phyloP scores from a whole-genome alignment of 768 basidiomycete species.

The Hypsizygus marmoreus region DNA sequence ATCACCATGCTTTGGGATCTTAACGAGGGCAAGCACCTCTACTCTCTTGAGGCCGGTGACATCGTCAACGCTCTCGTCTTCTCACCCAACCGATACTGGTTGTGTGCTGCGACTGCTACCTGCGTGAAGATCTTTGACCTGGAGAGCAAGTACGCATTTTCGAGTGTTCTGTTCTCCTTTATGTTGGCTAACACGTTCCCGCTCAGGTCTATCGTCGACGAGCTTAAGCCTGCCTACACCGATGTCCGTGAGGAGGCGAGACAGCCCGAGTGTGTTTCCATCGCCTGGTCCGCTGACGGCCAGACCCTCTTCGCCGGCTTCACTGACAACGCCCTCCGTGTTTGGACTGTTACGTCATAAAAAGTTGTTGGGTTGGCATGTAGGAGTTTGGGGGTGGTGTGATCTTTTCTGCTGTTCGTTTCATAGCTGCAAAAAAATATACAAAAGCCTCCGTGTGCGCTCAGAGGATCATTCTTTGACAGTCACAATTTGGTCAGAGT shows the following conservation, averaged over 20 bases:
- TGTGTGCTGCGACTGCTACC: conserved; percentile 96
- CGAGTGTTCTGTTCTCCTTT: not conserved
- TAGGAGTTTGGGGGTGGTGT: conserved; percentile 15
- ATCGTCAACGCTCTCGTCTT: conserved; percentile 99
- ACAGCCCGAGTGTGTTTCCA: conserved; percentile 92
- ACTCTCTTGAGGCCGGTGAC: conserved; percentile 98
- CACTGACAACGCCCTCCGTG: conserved; percentile 91
- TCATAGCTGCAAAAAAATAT: conserved; percentile 27
- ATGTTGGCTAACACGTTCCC: conserved; percentile 6
- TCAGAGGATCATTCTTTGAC: conserved; percentile 2
- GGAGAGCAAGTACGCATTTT: conserved; percentile 87
- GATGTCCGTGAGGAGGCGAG: conserved; percentile 70
- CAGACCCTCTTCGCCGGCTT: conserved; percentile 97
- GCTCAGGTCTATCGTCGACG: conserved; percentile 91
- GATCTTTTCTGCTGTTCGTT: conserved; percentile 21
- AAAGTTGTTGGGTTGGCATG: conserved; percentile 27
- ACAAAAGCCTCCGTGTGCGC: conserved; percentile 27
- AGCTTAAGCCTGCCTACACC: conserved; percentile 94
- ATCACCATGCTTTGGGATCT: conserved; percentile 99
- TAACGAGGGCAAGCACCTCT: conserved; percentile 99
- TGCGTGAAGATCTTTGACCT: conserved; percentile 99
- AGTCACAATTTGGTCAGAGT: not conserved
- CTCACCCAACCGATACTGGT: conserved; percentile 99
- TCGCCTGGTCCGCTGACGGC: conserved; percentile 98
- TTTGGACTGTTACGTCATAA: conserved; percentile 83